Conservation (phyloP, 306 rosid species). For the Macrotyloma uniflorum region DNA sequence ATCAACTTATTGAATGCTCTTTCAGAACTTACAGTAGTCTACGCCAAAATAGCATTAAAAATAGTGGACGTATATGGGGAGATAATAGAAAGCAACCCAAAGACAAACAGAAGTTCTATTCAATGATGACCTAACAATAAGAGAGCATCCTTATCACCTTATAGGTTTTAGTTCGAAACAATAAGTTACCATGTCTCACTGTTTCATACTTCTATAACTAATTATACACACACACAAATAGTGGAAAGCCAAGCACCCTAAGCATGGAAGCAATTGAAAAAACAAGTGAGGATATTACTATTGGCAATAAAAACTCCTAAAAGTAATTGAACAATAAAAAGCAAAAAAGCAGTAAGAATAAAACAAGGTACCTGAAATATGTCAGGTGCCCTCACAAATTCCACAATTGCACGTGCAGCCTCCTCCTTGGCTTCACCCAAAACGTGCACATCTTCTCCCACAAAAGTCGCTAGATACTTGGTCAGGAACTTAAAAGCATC, state of each 20-base stretch:
- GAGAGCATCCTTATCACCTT: constrained; percentile 10
- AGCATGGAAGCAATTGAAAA: not conserved
- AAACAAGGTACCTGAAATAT: constrained; percentile 76
- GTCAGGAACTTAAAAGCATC: constrained; percentile 81
- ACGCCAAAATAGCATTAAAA: constrained; percentile 2
- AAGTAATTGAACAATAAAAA: too few relatives aligned
- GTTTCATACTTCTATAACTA: not conserved
- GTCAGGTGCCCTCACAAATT: constrained; percentile 83
- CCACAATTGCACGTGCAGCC: constrained; percentile 80
- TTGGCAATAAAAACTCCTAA: not conserved
- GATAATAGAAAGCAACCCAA: not conserved
- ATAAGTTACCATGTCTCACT: not conserved
- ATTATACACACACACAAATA: not conserved
- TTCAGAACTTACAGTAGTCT: constrained; percentile 2
- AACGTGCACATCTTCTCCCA: constrained; percentile 69
- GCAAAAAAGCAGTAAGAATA: too few relatives aligned
- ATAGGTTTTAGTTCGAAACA: not conserved
- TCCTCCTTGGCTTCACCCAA: constrained; percentile 87
- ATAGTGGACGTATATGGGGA: not conserved
- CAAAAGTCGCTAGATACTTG: constrained; percentile 78
- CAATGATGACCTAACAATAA: not conserved
- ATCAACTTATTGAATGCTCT: constrained; percentile 22
- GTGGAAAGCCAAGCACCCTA: constrained; percentile 27
- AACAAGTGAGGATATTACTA: not conserved
- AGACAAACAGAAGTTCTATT: constrained; percentile 13